Conservation (phyloP, 1,284 basidiomycete species). For the Lignosus rhinocerotis region DNA sequence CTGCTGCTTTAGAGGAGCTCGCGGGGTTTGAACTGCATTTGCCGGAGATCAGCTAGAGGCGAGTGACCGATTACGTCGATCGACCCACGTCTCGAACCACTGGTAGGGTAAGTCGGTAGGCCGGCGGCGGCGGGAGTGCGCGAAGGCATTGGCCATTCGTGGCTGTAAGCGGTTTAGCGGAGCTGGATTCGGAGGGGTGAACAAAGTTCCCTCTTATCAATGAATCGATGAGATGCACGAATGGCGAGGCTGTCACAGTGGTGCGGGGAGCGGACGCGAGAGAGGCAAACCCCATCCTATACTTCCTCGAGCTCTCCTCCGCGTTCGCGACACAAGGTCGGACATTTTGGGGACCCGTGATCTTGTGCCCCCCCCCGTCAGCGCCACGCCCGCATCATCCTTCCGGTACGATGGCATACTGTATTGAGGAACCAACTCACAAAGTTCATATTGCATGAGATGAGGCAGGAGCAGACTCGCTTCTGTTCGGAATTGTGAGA, state of each 20-base stretch:
- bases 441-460: constrained; percentile 20
- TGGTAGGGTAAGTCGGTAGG: background rate
- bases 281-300: constrained; percentile 1
- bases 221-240: constrained; percentile 6
- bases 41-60: constrained; percentile 2
- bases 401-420: constrained; percentile 11
- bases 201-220: constrained; percentile 6
- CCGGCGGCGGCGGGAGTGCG: constrained; percentile 13
- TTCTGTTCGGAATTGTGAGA: constrained; percentile 22
- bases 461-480: constrained; percentile 8
- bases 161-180: background rate
- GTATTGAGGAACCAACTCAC: constrained; percentile 5
- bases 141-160: background rate
- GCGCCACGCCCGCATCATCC: constrained; percentile 5
- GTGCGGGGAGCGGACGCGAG: constrained; percentile 2
- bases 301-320: background rate
- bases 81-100: background rate
- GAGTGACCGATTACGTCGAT: constrained; percentile 14
- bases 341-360: constrained; percentile 12
- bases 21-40: constrained; percentile 8
- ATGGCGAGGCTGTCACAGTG: constrained; percentile 1
- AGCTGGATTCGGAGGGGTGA: background rate
- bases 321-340: constrained; percentile 6
- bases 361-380: constrained; percentile 6
- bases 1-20: constrained; percentile 2